A percentile compares a stretch with the other conserved stretches of the same genome.
These are phyloP conservation scores for Rosa multiflora DNA, from an alignment of 306 rosid genomes.

Conservation along the genomic window DNA sequence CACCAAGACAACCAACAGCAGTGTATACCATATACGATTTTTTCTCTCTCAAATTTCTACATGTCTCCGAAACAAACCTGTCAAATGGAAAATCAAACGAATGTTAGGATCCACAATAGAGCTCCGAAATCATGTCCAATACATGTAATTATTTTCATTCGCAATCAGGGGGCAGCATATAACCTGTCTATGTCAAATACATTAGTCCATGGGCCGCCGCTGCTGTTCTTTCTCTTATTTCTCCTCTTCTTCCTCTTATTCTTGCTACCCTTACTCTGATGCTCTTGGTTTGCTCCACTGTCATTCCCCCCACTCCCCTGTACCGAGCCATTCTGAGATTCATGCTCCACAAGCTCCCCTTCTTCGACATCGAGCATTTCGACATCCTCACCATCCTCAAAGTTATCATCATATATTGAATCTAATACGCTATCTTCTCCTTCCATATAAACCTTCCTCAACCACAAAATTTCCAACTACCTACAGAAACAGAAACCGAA, in stretches of 20 bases:
- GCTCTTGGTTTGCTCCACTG: slow-evolving; percentile 29
- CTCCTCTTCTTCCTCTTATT: slow-evolving; percentile 74
- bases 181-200: slow-evolving; percentile 62
- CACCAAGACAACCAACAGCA: slow-evolving; percentile 86
- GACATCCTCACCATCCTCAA: slow-evolving; percentile 55
- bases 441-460: slow-evolving; percentile 44
- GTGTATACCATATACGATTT: slow-evolving; percentile 86
- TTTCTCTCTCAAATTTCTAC: slow-evolving; percentile 70
- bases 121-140: not conserved
- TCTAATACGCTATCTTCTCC: slow-evolving; percentile 62
- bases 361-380: slow-evolving; percentile 89
- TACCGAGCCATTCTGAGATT: slow-evolving; percentile 24
- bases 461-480: not conserved
- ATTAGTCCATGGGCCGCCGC: slow-evolving; percentile 28
- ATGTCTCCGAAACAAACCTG: slow-evolving; percentile 76
- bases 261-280: slow-evolving; percentile 34
- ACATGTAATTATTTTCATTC: not conserved
- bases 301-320: slow-evolving; percentile 32
- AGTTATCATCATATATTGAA: slow-evolving; percentile 45
- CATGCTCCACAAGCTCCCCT: slow-evolving; percentile 67
- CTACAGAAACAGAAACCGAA: not conserved
- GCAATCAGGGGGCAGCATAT: not conserved
- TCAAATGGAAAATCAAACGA: slow-evolving; percentile 24
- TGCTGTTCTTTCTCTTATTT: slow-evolving; percentile 47
- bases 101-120: slow-evolving; percentile 18